These are phyloP conservation scores for Nigrograna mackinnonii DNA, from an alignment of 2,329 filamentous ascomycete species.

Conservation along the genomic window DNA sequence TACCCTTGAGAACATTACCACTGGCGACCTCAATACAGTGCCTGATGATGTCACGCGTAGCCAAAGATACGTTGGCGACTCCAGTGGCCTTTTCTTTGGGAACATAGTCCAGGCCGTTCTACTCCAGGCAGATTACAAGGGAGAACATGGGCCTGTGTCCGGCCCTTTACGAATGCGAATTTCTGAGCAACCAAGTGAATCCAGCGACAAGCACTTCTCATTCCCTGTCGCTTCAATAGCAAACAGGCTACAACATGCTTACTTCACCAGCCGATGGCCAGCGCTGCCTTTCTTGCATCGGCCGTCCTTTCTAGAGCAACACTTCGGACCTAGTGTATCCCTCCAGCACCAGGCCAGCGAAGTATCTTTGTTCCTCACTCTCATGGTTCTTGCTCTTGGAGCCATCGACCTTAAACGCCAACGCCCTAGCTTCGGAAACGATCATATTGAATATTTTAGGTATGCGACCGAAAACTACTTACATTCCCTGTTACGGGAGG, in stretches of 20 bases:
- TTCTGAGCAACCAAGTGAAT: not conserved
- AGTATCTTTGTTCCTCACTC: constrained; percentile 1
- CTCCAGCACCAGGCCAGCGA: not conserved
- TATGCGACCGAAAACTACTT: constrained; percentile 1
- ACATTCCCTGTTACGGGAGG: not conserved
- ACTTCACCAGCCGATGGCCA: not conserved
- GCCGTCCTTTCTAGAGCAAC: not conserved
- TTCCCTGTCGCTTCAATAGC: not conserved
- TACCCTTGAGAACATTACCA: not conserved
- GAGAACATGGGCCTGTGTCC: constrained; percentile 2
- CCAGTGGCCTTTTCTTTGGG: constrained; percentile 4
- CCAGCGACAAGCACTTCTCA: not conserved
- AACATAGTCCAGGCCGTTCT: constrained; percentile 2
- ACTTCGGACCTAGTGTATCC: not conserved
- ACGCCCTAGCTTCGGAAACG: not conserved
- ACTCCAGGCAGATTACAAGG: constrained; percentile 5
- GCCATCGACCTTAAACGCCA: constrained; percentile 1
- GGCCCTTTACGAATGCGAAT: not conserved
- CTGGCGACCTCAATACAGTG: not conserved
- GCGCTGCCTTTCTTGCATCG: not conserved
- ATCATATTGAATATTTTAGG: constrained; percentile 1
- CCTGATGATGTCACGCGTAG: constrained; percentile 1
- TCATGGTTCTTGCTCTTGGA: constrained; percentile 2
- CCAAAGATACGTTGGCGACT: constrained; percentile 2
- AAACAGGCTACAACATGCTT: not conserved